These are phyloP conservation scores for Botrytis galanthina DNA, from an alignment of 2,329 filamentous ascomycete species.

Conservation along the genomic window DNA sequence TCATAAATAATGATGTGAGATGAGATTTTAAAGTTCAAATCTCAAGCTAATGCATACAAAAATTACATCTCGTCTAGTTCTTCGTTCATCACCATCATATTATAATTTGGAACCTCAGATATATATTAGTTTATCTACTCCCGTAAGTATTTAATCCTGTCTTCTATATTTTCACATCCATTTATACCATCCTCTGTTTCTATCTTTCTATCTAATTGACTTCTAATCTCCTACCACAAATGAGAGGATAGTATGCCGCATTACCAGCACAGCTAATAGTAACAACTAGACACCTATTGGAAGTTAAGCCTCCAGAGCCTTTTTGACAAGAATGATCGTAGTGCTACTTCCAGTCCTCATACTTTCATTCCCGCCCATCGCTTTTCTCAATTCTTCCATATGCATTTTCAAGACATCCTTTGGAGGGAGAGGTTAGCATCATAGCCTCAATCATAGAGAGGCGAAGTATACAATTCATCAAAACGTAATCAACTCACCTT, in stretches of 20 bases:
- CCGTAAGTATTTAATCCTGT: neutral
- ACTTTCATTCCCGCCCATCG: conserved; percentile 24
- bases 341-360: conserved; percentile 23
- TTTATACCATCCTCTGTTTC: neutral
- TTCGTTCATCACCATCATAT: neutral
- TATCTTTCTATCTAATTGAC: neutral
- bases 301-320: conserved; percentile 18
- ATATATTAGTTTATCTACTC: neutral
- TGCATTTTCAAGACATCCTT: conserved; percentile 16
- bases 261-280: neutral
- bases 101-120: neutral
- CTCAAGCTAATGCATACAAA: neutral
- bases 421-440: neutral
- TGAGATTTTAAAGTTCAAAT: neutral
- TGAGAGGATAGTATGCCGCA: neutral
- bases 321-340: conserved; percentile 28
- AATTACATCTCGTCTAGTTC: neutral
- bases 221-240: neutral
- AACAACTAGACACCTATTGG: neutral
- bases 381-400: conserved; percentile 24
- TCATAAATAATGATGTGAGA: too few species aligned
- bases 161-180: neutral
- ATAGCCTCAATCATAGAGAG: neutral
- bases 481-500: conserved; percentile 20
- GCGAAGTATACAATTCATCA: neutral